A percentile compares a stretch with the other conserved stretches of the same genome.
Evolutionary conservation across 345 rosid genomes (phyloP).

Genomic region (Salix purpurea): DNA sequence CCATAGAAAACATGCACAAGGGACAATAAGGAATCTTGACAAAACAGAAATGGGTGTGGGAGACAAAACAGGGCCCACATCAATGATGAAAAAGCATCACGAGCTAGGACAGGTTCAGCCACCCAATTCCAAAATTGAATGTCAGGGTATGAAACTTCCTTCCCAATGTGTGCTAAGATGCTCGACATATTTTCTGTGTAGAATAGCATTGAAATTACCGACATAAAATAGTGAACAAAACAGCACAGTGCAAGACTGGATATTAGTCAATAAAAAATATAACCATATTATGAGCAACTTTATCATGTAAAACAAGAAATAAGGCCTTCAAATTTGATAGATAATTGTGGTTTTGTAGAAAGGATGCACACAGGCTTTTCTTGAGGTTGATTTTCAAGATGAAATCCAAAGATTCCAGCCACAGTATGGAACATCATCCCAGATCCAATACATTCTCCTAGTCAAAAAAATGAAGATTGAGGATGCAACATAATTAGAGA

Average conservation of each 20-base stretch:
- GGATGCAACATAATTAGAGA: no score
- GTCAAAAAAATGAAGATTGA: no score
- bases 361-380: no score
- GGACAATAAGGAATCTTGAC: slow-evolving; percentile 69
- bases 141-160: slow-evolving; percentile 41
- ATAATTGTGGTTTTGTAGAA: no score
- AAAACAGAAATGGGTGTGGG: slow-evolving; percentile 72
- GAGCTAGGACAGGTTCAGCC: slow-evolving; percentile 76
- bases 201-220: background rate
- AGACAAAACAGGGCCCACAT: slow-evolving; percentile 96
- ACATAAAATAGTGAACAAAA: background rate
- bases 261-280: background rate
- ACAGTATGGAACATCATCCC: no score
- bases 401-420: no score
- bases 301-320: no score
- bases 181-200: slow-evolving; percentile 45
- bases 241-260: background rate
- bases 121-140: slow-evolving; percentile 66
- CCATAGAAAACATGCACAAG: slow-evolving; percentile 78
- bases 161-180: slow-evolving; percentile 43
- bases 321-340: no score
- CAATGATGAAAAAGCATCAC: slow-evolving; percentile 91
- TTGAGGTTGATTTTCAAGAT: no score
- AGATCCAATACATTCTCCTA: no score
- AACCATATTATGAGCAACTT: background rate